These are phyloP conservation scores for Entelexis paramagnoliae DNA, from an alignment of 1,139 yeast species.

Conservation along the genomic window DNA sequence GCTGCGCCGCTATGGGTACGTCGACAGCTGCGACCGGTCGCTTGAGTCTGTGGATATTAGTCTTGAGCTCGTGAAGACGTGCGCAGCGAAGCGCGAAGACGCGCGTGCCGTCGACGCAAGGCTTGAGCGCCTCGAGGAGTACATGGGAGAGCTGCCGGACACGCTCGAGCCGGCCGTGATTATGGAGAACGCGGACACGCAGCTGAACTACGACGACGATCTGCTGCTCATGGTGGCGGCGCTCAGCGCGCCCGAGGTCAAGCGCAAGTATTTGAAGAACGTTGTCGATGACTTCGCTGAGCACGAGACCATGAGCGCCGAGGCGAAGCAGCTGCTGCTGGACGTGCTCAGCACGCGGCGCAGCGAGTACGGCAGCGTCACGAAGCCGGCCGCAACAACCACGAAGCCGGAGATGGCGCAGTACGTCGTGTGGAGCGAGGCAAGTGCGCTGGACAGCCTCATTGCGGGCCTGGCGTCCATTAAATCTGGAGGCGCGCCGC, in stretches of 20 bases:
- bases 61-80: slow-evolving; percentile 8
- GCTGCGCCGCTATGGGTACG: slow-evolving; percentile 82
- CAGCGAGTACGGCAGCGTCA: slow-evolving; percentile 12
- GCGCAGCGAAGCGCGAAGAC: slow-evolving; percentile 7
- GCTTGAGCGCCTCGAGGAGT: slow-evolving; percentile 9
- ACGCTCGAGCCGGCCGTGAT: neutral
- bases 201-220: slow-evolving; percentile 4
- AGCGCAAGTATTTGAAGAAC: slow-evolving; percentile 7
- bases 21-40: slow-evolving; percentile 39
- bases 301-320: slow-evolving; percentile 13
- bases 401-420: slow-evolving; percentile 18
- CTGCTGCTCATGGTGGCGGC: slow-evolving; percentile 17
- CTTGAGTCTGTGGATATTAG: slow-evolving; percentile 3
- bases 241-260: slow-evolving; percentile 8
- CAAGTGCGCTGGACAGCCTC: slow-evolving; percentile 15
- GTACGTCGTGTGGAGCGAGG: slow-evolving; percentile 20
- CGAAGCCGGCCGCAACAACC: neutral
- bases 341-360: slow-evolving; percentile 11
- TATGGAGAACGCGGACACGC: neutral
- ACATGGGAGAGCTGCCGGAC: slow-evolving; percentile 1
- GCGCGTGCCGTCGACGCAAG: slow-evolving; percentile 12
- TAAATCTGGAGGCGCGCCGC: neutral
- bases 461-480: slow-evolving; percentile 12
- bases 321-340: slow-evolving; percentile 15
- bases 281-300: slow-evolving; percentile 14